Base-by-base conservation (phyloP, 805 yeast species). In the Candida taoyuanica region DNA sequence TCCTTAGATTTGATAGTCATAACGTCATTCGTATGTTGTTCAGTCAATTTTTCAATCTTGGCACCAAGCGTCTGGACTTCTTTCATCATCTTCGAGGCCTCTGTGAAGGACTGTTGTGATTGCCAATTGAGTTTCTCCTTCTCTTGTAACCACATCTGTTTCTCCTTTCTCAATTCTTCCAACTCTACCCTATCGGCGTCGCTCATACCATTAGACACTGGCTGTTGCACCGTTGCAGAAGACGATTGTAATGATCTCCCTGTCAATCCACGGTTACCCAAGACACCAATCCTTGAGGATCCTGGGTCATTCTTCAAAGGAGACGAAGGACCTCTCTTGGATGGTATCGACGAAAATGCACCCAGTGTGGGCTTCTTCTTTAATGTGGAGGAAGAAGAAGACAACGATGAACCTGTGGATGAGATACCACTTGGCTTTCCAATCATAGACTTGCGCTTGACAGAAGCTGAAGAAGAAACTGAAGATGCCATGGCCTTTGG, bases 241-340 rank as follows among this genome's bases (percentile, higher is more conserved):
- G 62, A 50, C 13, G 59, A 45, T 25, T 57, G 59, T 20, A 71
- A 55, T 12, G 74, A 63, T 44, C 75, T 61, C 2, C 69, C 70
- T 0, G 75, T 64, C 20, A 70, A 53, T 2, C 73, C 62, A n/a
- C 56, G 52, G 24, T 34, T 49, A 6, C 45, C 47, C 26, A 37
- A 13, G 3, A 27, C 19, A 4, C 52, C 49, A 17, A 53, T 33
- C 31, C 48, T 57, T 47, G 49, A 70, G 56, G 48, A 35, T 1
- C 42, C 33, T 14, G 39, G 36, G 1, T 55, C 55, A 29, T 71
- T 58, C 50, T 77, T 81, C 25, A 77, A 68, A 1, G 91, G 91
- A 0, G 89, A 82, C 0, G 85, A 67, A 0, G 91, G 85, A 0
- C 73, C 71, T 44, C 93, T 67, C 50, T 83, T 83, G 3, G 82